Percentiles rank a stretch among this genome's conserved stretches.
Evolutionary conservation across 2,329 filamentous ascomycete genomes (phyloP).

Genomic region (Colletotrichum siamense): DNA sequence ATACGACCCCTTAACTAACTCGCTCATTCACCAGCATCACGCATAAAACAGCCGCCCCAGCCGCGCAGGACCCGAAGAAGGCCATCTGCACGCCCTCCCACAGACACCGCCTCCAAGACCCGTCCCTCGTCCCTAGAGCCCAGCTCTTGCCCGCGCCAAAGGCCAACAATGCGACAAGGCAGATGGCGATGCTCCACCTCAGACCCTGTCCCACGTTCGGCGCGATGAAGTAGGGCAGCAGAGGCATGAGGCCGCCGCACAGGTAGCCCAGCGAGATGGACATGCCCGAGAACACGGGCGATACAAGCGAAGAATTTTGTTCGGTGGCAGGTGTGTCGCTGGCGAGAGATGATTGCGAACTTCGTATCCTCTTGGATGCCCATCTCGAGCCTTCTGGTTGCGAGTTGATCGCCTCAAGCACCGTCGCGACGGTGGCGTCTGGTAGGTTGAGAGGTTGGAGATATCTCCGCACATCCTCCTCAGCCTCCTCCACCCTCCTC

Average conservation of each 20-base stretch:
- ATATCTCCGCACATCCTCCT: conserved; percentile 33
- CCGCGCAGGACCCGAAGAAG: background rate
- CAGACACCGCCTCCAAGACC: background rate
- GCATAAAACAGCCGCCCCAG: background rate
- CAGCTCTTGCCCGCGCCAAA: conserved; percentile 64
- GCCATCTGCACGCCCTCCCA: conserved; percentile 10
- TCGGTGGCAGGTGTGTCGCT: background rate
- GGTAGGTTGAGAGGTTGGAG: conserved; percentile 36
- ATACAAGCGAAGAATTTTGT: conserved; percentile 21
- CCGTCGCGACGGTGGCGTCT: conserved; percentile 18
- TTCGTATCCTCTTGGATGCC: background rate
- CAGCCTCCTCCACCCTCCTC: background rate
- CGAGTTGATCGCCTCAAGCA: conserved; percentile 30
- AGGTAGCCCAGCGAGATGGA: conserved; percentile 68
- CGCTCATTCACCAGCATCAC: background rate
- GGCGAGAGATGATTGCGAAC: background rate
- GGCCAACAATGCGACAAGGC: conserved; percentile 57
- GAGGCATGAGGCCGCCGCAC: conserved; percentile 65
- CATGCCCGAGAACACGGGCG: conserved; percentile 55
- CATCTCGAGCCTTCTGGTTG: conserved; percentile 28
- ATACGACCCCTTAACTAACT: too few species aligned
- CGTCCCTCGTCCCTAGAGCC: conserved; percentile 29
- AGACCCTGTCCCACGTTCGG: conserved; percentile 45
- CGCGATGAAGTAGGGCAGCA: conserved; percentile 63
- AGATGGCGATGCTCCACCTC: conserved; percentile 58